Percentiles rank a stretch among this genome's conserved stretches.
Evolutionary conservation across 2,329 filamentous ascomycete species (phyloP).

Genomic region (Calonectria naviculata): DNA sequence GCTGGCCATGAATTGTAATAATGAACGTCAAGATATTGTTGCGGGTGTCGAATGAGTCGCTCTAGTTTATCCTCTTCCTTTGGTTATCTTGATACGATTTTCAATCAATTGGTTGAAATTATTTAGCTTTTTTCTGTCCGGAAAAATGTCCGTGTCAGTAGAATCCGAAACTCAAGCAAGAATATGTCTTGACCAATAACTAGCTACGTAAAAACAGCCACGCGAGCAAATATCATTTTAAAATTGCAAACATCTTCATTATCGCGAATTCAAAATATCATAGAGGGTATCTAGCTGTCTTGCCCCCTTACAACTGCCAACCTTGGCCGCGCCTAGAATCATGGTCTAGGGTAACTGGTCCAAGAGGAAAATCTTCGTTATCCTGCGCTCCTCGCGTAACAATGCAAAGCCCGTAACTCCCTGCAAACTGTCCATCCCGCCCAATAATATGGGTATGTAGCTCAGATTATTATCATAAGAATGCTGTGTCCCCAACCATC

Average conservation of each 20-base stretch:
- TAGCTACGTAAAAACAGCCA: no score
- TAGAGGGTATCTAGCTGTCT: slow-evolving; percentile 38
- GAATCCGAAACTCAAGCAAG: no score
- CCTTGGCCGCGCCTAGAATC: slow-evolving; percentile 19
- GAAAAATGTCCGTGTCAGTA: no score
- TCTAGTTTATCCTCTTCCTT: no score
- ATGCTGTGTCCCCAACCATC: slow-evolving; percentile 13
- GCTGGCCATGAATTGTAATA: no score
- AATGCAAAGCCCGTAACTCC: slow-evolving; percentile 42
- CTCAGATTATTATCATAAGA: slow-evolving; percentile 33
- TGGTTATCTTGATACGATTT: no score
- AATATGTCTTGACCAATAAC: no score
- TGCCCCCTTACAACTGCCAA: slow-evolving; percentile 11
- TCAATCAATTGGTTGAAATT: no score
- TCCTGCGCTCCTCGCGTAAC: slow-evolving; percentile 29
- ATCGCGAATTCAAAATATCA: slow-evolving; percentile 27
- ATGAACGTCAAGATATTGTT: no score
- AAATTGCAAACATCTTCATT: slow-evolving; percentile 24
- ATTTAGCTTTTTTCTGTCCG: no score
- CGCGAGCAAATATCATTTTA: background rate
- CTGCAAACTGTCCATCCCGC: slow-evolving; percentile 22
- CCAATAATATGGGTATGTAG: slow-evolving; percentile 39
- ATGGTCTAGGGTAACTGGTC: slow-evolving; percentile 26
- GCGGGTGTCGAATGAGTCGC: no score
- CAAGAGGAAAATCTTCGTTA: slow-evolving; percentile 30